phyloP scores from a whole-genome alignment of 306 rosid genomes.

The Leucaena leucocephala region DNA sequence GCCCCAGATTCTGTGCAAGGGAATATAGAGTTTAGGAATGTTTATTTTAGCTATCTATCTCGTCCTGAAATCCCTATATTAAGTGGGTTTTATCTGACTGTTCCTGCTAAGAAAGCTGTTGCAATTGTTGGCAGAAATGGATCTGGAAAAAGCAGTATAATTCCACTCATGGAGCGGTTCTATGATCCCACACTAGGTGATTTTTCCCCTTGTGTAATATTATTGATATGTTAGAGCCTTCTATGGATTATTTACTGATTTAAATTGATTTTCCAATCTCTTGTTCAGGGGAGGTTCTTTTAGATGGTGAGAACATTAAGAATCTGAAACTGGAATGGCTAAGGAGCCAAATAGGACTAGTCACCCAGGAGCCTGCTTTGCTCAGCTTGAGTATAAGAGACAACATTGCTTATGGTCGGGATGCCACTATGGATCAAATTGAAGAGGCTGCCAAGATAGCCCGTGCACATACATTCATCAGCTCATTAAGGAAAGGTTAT shows the following conservation, averaged over 20 bases:
- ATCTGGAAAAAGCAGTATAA: constrained; percentile 98
- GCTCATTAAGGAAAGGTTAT: constrained; percentile 81
- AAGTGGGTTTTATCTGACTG: constrained; percentile 97
- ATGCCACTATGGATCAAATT: constrained; percentile 87
- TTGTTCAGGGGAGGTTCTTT: constrained; percentile 99
- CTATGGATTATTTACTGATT: constrained; percentile 28
- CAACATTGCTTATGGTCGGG: constrained; percentile 98
- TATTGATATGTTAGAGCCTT: constrained; percentile 27
- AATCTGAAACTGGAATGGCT: constrained; percentile 93
- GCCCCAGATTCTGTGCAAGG: constrained; percentile 81
- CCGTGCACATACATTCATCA: constrained; percentile 96
- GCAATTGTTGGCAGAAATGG: constrained; percentile 99
- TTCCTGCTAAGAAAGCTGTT: constrained; percentile 98
- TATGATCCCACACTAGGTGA: constrained; percentile 98
- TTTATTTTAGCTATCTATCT: constrained; percentile 96
- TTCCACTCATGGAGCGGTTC: constrained; percentile 99
- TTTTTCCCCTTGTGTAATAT: constrained; percentile 25
- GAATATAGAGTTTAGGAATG: constrained; percentile 95
- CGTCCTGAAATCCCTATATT: constrained; percentile 99
- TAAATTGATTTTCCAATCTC: constrained; percentile 37
- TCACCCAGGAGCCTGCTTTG: constrained; percentile 98
- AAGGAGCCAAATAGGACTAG: constrained; percentile 96
- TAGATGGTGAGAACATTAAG: constrained; percentile 97
- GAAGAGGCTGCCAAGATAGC: constrained; percentile 99
- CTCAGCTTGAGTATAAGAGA: constrained; percentile 96